Percentiles rank a stretch among this genome's conserved stretches.
Conservation (phyloP, 1,139 yeast genomes). For the Pneumocystis wakefieldiae region DNA sequence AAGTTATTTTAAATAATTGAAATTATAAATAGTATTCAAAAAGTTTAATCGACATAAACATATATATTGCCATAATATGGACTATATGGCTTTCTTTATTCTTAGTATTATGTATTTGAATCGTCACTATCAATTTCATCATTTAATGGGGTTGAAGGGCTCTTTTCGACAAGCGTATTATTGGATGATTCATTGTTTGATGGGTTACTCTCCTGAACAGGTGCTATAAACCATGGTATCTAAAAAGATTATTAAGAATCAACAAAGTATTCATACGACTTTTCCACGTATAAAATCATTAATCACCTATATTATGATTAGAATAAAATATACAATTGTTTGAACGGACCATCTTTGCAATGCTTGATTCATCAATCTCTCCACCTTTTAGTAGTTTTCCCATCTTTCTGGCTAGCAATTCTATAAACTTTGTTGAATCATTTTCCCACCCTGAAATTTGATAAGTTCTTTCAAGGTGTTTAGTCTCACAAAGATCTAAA, state of each 20-base stretch:
- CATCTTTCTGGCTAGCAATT: constrained; percentile 76
- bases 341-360: constrained; percentile 54
- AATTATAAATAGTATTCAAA: neutral
- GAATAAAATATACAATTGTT: neutral
- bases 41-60: neutral
- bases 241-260: neutral
- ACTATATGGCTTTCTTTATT: neutral
- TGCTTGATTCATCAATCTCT: constrained; percentile 91
- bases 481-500: constrained; percentile 68
- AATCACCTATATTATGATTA: constrained; percentile 23
- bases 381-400: constrained; percentile 94
- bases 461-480: constrained; percentile 89
- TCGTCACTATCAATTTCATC: neutral
- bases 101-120: neutral
- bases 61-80: neutral
- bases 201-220: neutral
- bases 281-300: constrained; percentile 94
- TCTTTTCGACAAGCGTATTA: neutral
- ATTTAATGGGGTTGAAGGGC: neutral
- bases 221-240: neutral
- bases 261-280: constrained; percentile 31
- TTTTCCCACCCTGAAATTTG: constrained; percentile 79
- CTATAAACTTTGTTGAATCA: constrained; percentile 70
- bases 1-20: constrained; percentile 21
- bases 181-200: neutral